Percentiles rank a stretch among this genome's conserved stretches.
These are phyloP conservation scores for Curvularia hawaiiensis DNA, from an alignment of 2,329 filamentous ascomycete species.

Conservation along the genomic window DNA sequence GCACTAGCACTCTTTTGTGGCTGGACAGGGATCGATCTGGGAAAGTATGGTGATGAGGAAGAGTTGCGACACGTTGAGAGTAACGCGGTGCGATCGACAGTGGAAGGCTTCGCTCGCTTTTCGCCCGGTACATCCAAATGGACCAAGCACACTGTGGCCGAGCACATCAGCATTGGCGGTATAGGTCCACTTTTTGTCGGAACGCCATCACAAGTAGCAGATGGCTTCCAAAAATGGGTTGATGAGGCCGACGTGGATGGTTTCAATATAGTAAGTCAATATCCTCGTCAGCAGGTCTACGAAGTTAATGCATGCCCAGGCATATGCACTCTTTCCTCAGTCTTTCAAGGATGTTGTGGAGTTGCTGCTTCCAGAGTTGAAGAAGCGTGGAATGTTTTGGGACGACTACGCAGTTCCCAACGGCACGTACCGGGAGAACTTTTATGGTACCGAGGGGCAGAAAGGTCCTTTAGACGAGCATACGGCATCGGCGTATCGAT, in stretches of 20 bases:
- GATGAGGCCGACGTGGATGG: conserved; percentile 73
- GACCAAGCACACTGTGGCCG: conserved; percentile 73
- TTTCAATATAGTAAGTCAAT: conserved; percentile 69
- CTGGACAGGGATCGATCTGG: conserved; percentile 72
- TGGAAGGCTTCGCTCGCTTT: conserved; percentile 62
- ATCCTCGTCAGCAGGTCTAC: too few relatives aligned
- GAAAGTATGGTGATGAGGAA: conserved; percentile 65
- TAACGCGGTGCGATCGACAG: conserved; percentile 64
- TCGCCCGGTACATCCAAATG: conserved; percentile 67
- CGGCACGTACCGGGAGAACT: conserved; percentile 66
- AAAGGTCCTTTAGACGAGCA: conserved; percentile 59
- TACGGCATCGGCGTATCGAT: conserved; percentile 56
- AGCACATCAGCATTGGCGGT: conserved; percentile 71
- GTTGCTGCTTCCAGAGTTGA: conserved; percentile 67
- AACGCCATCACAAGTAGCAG: conserved; percentile 67
- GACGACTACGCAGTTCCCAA: conserved; percentile 59
- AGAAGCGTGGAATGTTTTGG: conserved; percentile 63
- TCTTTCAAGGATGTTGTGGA: conserved; percentile 72
- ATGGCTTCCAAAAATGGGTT: conserved; percentile 71
- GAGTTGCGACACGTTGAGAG: conserved; percentile 66
- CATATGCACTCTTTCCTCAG: conserved; percentile 69
- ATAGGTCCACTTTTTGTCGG: conserved; percentile 69
- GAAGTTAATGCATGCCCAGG: conserved; percentile 35
- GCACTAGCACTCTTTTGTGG: conserved; percentile 74
- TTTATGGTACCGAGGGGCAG: conserved; percentile 59